Evolutionary conservation across 1,284 basidiomycete genomes (phyloP), one percentile per base, ranked within the genome.

Genomic region (Ustanciosporium gigantosporum): DNA sequence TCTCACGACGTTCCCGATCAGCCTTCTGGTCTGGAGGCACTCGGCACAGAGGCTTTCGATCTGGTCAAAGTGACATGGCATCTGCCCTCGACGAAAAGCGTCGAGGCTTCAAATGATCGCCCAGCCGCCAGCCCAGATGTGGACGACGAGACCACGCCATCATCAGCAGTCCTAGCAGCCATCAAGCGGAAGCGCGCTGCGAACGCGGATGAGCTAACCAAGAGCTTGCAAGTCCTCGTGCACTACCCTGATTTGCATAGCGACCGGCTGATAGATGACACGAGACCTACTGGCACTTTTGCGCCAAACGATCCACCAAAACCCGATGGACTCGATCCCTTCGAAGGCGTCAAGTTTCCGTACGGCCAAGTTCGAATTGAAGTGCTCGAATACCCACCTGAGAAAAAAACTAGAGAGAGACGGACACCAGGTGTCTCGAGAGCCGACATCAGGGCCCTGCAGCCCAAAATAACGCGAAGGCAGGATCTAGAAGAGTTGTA

Each of bases 11-110:
- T 34, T n/a, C 5, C 22, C 24, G 20, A 39, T 7, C 15, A 16
- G 13, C 34, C 39, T 25, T 23, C 43, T 5, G 19, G 37, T 3
- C 17, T 68, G 8, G 43, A 59, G 20, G 65, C 60, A 7, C 35
- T 58, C 3, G 53, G 53, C 13, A 65, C 55, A 3, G 65, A 62
- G 37, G 53, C 60, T 3, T 64, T 65, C 21, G 59, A 57, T 36
- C 41, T 59, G 27, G 39, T 68, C 50, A 55, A 55, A 22, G 32
- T 68, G 29, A 58, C 51, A 15, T 68, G 65, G 65, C 48, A 38
- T 31, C 35, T 68, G 15, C 65, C 65, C 5, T 38, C 36, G 5
- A 14, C 47, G n/a, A 23, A 9, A 16, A 22, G 2, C n/a, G n/a
- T n/a, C n/a, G n/a, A n/a, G n/a, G n/a, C 47, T 13, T 15, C 6